phyloP scores from a whole-genome alignment of 1,284 basidiomycete genomes.

The Termitomyces sp. region DNA sequence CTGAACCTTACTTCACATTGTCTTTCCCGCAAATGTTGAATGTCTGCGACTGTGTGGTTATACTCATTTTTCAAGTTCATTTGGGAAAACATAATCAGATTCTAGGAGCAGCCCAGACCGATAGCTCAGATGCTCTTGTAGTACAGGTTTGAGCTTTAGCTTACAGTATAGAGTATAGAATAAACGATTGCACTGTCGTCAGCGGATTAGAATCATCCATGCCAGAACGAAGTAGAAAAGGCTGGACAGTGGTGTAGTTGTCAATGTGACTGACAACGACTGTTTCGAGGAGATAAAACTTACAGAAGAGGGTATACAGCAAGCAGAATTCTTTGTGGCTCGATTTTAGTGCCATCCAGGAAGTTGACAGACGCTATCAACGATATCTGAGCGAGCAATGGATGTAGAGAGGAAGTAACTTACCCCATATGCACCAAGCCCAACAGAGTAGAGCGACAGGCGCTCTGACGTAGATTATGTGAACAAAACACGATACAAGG shows the following conservation, averaged over 20 bases:
- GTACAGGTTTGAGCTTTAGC: background rate
- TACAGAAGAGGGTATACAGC: slow-evolving; percentile 91
- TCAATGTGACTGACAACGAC: slow-evolving; percentile 1
- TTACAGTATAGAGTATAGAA: background rate
- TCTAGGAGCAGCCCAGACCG: background rate
- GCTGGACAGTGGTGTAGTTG: slow-evolving; percentile 58
- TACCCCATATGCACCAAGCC: slow-evolving; percentile 96
- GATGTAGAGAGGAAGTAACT: slow-evolving; percentile 16
- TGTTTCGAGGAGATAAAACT: slow-evolving; percentile 25
- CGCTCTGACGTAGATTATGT: slow-evolving; percentile 77
- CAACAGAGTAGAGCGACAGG: slow-evolving; percentile 82
- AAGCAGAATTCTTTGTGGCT: slow-evolving; percentile 79
- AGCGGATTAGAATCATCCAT: slow-evolving; percentile 94
- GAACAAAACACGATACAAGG: slow-evolving; percentile 81
- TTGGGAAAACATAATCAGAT: background rate
- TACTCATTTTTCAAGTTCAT: background rate
- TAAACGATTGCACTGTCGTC: slow-evolving; percentile 9
- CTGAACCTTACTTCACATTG: background rate
- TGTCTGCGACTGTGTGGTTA: background rate
- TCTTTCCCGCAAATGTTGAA: background rate
- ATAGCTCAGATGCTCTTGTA: background rate
- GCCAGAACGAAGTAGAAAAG: slow-evolving; percentile 83
- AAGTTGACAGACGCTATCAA: slow-evolving; percentile 85
- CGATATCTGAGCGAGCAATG: background rate
- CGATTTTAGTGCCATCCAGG: slow-evolving; percentile 88